Conservation (phyloP, 1,284 basidiomycete species). For the Malassezia slooffiae region DNA sequence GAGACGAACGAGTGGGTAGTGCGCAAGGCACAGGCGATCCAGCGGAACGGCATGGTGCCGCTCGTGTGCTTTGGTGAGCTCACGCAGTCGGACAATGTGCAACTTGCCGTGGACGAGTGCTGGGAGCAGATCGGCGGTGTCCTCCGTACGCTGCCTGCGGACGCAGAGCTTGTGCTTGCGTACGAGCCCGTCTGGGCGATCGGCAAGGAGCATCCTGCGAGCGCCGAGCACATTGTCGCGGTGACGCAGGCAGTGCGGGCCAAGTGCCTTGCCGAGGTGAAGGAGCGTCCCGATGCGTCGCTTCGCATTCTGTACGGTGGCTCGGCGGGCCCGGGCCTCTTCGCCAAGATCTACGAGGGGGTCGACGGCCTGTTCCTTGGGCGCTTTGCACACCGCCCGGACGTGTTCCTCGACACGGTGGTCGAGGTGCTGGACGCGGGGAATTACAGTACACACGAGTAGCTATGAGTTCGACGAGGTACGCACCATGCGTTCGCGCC, state of each 20-base stretch:
- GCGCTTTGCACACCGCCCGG: constrained; percentile 34
- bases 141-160: constrained; percentile 13
- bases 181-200: constrained; percentile 45
- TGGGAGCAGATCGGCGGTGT: constrained; percentile 33
- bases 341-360: constrained; percentile 28
- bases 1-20: constrained; percentile 34
- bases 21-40: constrained; percentile 25
- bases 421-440: constrained; percentile 18
- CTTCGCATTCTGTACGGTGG: constrained; percentile 38
- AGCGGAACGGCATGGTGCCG: constrained; percentile 25
- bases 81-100: constrained; percentile 16
- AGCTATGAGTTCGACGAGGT: too few relatives aligned
- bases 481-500: background rate
- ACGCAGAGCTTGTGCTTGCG: constrained; percentile 25
- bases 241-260: constrained; percentile 30
- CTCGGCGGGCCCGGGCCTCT: constrained; percentile 32
- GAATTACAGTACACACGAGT: background rate
- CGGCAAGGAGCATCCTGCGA: constrained; percentile 29
- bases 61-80: constrained; percentile 40
- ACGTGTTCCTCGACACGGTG: constrained; percentile 30
- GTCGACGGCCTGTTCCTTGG: constrained; percentile 40
- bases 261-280: constrained; percentile 11
- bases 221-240: constrained; percentile 32
- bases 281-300: constrained; percentile 12
- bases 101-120: constrained; percentile 27